phyloP scores from a whole-genome alignment of 2,329 filamentous ascomycete species.

The Byssothecium circinans region DNA sequence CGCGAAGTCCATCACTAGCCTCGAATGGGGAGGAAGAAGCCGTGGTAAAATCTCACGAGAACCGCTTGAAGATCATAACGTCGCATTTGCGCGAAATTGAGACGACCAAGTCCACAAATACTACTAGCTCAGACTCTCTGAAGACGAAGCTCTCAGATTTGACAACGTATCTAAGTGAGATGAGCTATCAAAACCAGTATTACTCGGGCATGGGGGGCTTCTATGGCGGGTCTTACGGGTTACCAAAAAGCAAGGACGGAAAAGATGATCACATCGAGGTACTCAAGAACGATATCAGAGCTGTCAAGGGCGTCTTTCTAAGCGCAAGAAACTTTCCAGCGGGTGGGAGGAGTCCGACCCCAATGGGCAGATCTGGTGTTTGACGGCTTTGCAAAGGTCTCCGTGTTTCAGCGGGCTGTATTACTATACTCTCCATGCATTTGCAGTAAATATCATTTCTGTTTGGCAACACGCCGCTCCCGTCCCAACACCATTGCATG shows the following conservation, averaged over 20 bases:
- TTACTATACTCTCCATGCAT: no score
- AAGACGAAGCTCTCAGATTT: slow-evolving; percentile 56
- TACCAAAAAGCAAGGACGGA: slow-evolving; percentile 54
- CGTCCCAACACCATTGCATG: neutral
- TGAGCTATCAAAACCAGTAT: slow-evolving; percentile 44
- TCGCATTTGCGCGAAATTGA: slow-evolving; percentile 55
- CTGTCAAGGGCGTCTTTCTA: slow-evolving; percentile 77
- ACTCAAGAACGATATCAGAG: slow-evolving; percentile 73
- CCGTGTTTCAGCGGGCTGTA: neutral
- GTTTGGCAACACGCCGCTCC: no score
- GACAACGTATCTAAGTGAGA: slow-evolving; percentile 62
- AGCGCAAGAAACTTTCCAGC: slow-evolving; percentile 70
- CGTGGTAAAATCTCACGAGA: slow-evolving; percentile 44
- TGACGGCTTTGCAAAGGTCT: neutral
- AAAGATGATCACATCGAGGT: slow-evolving; percentile 70
- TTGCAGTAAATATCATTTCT: no score
- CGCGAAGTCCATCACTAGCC: slow-evolving; percentile 41
- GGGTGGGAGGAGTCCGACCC: slow-evolving; percentile 27
- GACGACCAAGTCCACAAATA: slow-evolving; percentile 52
- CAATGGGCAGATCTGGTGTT: slow-evolving; percentile 23
- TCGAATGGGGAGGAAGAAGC: slow-evolving; percentile 27
- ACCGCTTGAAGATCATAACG: slow-evolving; percentile 53
- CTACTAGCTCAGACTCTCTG: slow-evolving; percentile 54
- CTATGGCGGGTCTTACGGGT: slow-evolving; percentile 31
- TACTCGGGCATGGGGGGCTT: slow-evolving; percentile 48